These are phyloP conservation scores for Globisporangium perplexum DNA, from an alignment of 352 stramenopile genomes.

Conservation along the genomic window DNA sequence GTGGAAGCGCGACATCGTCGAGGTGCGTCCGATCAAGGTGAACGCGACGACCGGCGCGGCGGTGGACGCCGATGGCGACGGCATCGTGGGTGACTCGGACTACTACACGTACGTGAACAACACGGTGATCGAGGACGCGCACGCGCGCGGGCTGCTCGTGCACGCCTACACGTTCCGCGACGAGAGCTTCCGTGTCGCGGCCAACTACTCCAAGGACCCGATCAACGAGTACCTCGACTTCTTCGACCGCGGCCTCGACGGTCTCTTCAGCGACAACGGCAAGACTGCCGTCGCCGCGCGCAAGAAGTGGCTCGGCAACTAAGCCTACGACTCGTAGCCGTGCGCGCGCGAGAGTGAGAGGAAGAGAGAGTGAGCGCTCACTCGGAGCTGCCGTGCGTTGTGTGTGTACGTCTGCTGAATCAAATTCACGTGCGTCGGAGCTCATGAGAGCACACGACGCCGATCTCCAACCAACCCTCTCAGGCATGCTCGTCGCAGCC, in stretches of 20 bases:
- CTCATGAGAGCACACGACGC: neutral
- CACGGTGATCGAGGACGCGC: constrained; percentile 45
- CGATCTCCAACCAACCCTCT: neutral
- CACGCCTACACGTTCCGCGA: constrained; percentile 67
- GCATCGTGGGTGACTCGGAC: constrained; percentile 49
- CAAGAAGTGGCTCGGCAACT: constrained; percentile 27
- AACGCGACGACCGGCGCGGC: constrained; percentile 26
- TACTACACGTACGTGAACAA: constrained; percentile 38
- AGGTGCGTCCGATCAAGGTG: constrained; percentile 36
- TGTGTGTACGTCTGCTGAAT: neutral
- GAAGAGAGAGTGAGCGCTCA: neutral
- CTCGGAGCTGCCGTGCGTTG: neutral
- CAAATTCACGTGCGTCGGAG: neutral
- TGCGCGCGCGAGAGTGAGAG: too few species aligned
- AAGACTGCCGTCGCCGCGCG: constrained; percentile 43
- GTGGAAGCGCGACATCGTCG: constrained; percentile 81
- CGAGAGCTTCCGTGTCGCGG: constrained; percentile 50
- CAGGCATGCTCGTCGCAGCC: too few species aligned
- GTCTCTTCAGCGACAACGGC: constrained; percentile 57
- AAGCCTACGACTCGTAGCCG: too few species aligned
- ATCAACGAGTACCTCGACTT: constrained; percentile 60
- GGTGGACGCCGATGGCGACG: constrained; percentile 63
- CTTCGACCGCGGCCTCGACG: constrained; percentile 54
- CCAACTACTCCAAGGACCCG: constrained; percentile 61
- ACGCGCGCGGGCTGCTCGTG: constrained; percentile 49